Base-by-base conservation (phyloP, 2,329 filamentous ascomycete species). In the Fusarium duplospermum region DNA sequence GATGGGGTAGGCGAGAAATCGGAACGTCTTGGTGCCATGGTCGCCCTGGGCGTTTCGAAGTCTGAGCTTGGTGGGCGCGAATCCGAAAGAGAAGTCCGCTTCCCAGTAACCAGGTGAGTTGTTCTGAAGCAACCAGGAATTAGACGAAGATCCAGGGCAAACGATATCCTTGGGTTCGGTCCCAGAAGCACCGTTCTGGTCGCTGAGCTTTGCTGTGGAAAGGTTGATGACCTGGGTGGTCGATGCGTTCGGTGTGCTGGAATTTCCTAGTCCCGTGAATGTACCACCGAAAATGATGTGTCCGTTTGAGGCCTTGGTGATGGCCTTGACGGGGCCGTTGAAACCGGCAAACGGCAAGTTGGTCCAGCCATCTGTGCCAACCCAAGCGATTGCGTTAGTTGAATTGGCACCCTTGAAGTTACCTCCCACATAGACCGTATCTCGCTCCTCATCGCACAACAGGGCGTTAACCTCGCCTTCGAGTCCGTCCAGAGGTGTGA, bases 271-370 rank as follows among this genome's bases (percentile, higher is more conserved):
- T 9, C 94, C 94, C 67, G 94, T 95, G 80, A 99, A 99, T 65
- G 89, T 90, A 59, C 96, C 96, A 56, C 94, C 97, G 80, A 98
- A 99, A 64, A 98, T 90, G 73, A 99, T 93, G 80, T 97, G 93
- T 10, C 93, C 94, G 76, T 94, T 93, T 2, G 92, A 87, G 22
- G 92, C 90, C 83, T 94, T 95, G 60, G 91, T 88, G 76, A 99
- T 98, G 40, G 95, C 93, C 71, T 90, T 90, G 61, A 99, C 95
- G 3, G 94, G 94, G 29, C 95, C 95, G 83, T 98, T 98, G 84
- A 99, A 97, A 24, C 97, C 97, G 45, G 92, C 91, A 85, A 99
- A 99, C 3, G 96, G 93, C 66, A 99, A 85, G 78, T 94, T 93
- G 22, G 89, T 89, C 92, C 94, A 98, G 58, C 89, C 91, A 33